Percentiles rank a stretch among this genome's conserved stretches.
Conservation (phyloP, 495 filamentous ascomycete genomes). For the Penicillium silybi region DNA sequence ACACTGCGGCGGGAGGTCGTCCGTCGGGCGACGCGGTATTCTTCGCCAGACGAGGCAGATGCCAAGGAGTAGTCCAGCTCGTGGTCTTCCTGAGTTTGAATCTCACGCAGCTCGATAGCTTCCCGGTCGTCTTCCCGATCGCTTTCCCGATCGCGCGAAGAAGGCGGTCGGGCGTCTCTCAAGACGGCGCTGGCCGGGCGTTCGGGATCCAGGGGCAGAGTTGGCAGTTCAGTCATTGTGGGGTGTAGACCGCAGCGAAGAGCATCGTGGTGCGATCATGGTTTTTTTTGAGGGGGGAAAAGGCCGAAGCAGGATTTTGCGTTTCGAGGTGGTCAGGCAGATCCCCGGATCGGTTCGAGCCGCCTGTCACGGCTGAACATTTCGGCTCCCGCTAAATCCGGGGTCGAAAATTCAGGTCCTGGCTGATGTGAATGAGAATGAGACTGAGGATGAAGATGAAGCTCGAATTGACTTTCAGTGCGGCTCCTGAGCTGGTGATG, state of each 20-base stretch:
- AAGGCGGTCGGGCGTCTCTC: conserved; percentile 17
- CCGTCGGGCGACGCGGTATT: conserved; percentile 29
- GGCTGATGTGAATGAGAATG: not conserved
- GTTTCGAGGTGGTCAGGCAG: conserved; percentile 1
- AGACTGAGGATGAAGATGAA: not conserved
- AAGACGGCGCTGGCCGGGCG: conserved; percentile 6
- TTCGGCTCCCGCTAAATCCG: not conserved
- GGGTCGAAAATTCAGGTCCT: not conserved
- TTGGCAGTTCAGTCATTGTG: conserved; percentile 8
- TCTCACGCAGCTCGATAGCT: conserved; percentile 28
- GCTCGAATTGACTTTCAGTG: not conserved
- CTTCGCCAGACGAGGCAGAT: conserved; percentile 34
- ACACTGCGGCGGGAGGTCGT: conserved; percentile 20
- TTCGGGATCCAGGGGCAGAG: not conserved
- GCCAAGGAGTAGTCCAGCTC: conserved; percentile 16
- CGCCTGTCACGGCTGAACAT: not conserved
- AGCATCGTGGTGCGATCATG: not conserved
- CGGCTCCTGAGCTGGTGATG: not conserved
- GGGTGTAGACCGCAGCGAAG: not conserved
- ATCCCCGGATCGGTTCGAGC: conserved; percentile 10
- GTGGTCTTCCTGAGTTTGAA: conserved; percentile 24
- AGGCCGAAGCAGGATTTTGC: conserved; percentile 1
- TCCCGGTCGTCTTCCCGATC: conserved; percentile 19
- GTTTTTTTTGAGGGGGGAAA: not conserved
- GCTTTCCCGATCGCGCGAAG: conserved; percentile 18